Base-by-base conservation (phyloP, 345 rosid species). In the Bruguiera parviflora region DNA sequence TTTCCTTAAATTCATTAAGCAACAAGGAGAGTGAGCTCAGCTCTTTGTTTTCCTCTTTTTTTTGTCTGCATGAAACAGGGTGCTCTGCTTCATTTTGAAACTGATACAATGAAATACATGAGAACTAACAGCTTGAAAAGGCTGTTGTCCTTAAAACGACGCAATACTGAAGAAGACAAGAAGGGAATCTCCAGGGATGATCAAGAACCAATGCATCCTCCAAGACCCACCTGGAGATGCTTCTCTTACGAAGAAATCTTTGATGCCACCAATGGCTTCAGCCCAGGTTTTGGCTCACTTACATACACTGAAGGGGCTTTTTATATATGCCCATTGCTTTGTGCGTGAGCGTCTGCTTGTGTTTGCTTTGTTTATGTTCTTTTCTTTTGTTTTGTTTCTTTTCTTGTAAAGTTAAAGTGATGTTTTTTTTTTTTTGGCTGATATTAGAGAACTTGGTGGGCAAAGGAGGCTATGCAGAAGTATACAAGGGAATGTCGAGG, bases 381-480 rank as follows among this genome's bases (percentile, higher is more conserved):
- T 33, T 59, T 11, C 31, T 31, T 66, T 49, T 5, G 56, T 7
- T n/a, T 71, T 1, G 66, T 1, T 16, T 47, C 66, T 49, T 7
- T 24, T 31, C 76, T 59, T 52, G 4, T 11, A 1, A 13, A 13
- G 49, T 43, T 43, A 13, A 15, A 43, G 49, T 43, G 49, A 43
- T 43, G 63, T 61, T n/a, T 52, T 71, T 61, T n/a, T 52, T 71
- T 24, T 72, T 33, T 33, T 33, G 10, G 9, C 9, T 33, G 37
- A 8, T 33, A 25, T 47, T 67, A 87, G 96, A 85, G 63, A 90
- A 89, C 70, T 43, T 95, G 76, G 96, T 86, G 7, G 97, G 96
- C 18, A 87, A 80, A 85, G 94, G 97, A 79, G 96, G 99, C 46
- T 88, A 87, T 69, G 96, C 99, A 33, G 92, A 92, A 73, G 96